Conservation (phyloP, 1,284 basidiomycete genomes). For the Dichomitus squalens region DNA sequence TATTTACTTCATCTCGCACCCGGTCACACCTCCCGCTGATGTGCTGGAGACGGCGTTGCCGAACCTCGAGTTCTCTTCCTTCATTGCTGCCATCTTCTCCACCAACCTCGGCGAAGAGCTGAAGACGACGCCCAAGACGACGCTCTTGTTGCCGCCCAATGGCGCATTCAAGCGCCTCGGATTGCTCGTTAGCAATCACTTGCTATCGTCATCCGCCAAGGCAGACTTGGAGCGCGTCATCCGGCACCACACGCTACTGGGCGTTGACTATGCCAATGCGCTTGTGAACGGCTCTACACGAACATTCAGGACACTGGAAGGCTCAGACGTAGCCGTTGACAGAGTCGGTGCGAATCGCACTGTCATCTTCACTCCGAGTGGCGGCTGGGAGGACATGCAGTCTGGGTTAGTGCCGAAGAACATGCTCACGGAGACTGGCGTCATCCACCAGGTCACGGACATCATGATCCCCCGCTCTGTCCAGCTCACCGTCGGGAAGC, state of each 20-base stretch:
- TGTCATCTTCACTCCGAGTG: conserved; percentile 61
- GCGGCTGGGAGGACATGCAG: conserved; percentile 75
- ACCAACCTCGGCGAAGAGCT: conserved; percentile 76
- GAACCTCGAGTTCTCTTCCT: conserved; percentile 82
- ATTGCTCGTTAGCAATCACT: conserved; percentile 81
- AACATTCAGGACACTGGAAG: conserved; percentile 74
- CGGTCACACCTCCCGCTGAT: conserved; percentile 82
- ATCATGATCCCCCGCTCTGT: conserved; percentile 90
- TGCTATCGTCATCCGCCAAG: conserved; percentile 77
- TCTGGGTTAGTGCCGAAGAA: conserved; percentile 60
- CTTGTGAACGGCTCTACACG: conserved; percentile 65
- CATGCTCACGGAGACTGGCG: conserved; percentile 85
- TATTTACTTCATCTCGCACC: conserved; percentile 89
- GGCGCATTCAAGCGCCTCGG: conserved; percentile 87
- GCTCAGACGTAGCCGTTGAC: conserved; percentile 69
- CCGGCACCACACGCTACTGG: conserved; percentile 81
- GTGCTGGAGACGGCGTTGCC: conserved; percentile 84
- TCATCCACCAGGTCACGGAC: conserved; percentile 88
- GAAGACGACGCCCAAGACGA: conserved; percentile 70
- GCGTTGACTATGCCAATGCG: conserved; percentile 73
- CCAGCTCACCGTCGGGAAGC: conserved; percentile 84
- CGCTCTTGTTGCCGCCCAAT: conserved; percentile 89
- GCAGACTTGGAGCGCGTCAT: conserved; percentile 83
- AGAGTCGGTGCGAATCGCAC: conserved; percentile 48
- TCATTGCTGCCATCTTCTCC: conserved; percentile 88